phyloP scores from a whole-genome alignment of 257 asterid species.

The Capsicum pubescens region DNA sequence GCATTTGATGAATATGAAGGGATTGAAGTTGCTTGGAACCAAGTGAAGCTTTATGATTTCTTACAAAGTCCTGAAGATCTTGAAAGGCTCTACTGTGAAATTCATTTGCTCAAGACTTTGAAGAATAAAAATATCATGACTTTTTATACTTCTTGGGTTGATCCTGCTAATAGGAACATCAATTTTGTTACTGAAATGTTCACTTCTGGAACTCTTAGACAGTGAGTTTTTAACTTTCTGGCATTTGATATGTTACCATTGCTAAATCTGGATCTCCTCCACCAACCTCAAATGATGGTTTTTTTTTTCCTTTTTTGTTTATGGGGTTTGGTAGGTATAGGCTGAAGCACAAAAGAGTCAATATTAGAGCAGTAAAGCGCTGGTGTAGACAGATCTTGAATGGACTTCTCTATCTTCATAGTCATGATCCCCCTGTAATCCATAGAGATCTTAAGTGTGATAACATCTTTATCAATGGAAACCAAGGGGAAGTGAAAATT shows the following conservation, averaged over 20 bases:
- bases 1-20: constrained; percentile 65
- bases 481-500: constrained; percentile 63
- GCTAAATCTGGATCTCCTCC: background rate
- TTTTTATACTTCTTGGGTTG: constrained; percentile 64
- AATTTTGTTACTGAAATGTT: constrained; percentile 64
- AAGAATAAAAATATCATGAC: constrained; percentile 56
- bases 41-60: constrained; percentile 56
- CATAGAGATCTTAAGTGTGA: constrained; percentile 68
- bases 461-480: constrained; percentile 59
- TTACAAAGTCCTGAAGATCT: constrained; percentile 61
- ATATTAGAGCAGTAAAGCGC: constrained; percentile 60
- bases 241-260: background rate
- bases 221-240: constrained; percentile 37
- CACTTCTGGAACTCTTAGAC: constrained; percentile 59
- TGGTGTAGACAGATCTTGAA: constrained; percentile 64
- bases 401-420: constrained; percentile 62
- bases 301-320: constrained; percentile 18
- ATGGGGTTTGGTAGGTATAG: constrained; percentile 46
- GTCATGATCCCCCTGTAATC: constrained; percentile 62
- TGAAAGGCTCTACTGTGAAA: constrained; percentile 60
- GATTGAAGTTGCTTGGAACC: constrained; percentile 66
- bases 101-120: constrained; percentile 55
- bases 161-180: constrained; percentile 57
- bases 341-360: constrained; percentile 53
- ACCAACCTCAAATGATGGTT: background rate